Evolutionary conservation across 108 stramenopile species (phyloP).

Genomic region (Cyclotella distinguenda): DNA sequence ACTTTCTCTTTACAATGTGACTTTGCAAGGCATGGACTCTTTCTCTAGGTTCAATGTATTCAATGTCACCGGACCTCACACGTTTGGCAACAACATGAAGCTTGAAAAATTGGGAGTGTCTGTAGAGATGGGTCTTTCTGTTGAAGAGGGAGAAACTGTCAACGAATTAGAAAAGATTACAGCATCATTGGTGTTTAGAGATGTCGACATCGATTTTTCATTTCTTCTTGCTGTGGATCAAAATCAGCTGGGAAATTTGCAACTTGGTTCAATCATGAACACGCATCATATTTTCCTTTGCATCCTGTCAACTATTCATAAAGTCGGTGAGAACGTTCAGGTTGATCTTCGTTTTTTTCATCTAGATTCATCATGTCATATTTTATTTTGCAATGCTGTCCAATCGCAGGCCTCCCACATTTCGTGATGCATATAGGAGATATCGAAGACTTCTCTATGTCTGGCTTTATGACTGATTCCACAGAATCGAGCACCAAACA

Average conservation of each 20-base stretch:
- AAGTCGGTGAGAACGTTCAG: conserved; percentile 33
- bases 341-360: no score
- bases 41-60: conserved; percentile 48
- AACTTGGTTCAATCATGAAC: conserved; percentile 44
- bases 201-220: conserved; percentile 48
- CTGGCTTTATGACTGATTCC: conserved; percentile 45
- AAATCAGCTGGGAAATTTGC: conserved; percentile 32
- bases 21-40: conserved; percentile 58
- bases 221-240: conserved; percentile 63
- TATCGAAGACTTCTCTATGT: conserved; percentile 35
- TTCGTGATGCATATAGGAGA: conserved; percentile 46
- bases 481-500: conserved; percentile 19
- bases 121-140: conserved; percentile 47
- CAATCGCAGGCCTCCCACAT: conserved; percentile 6
- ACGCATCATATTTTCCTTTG: conserved; percentile 39
- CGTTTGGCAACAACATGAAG: conserved; percentile 46
- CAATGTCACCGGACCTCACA: conserved; percentile 47
- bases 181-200: conserved; percentile 43
- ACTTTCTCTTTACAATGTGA: conserved; percentile 46
- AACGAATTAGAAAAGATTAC: conserved; percentile 41
- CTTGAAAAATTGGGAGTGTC: conserved; percentile 44
- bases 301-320: conserved; percentile 32
- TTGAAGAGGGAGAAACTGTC: conserved; percentile 17
- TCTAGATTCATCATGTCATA: no score
- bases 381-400: no score